Evolutionary conservation across 148 eudicot genomes (phyloP), one percentile per base, ranked within the genome.

Genomic region (Chenopodium album): DNA sequence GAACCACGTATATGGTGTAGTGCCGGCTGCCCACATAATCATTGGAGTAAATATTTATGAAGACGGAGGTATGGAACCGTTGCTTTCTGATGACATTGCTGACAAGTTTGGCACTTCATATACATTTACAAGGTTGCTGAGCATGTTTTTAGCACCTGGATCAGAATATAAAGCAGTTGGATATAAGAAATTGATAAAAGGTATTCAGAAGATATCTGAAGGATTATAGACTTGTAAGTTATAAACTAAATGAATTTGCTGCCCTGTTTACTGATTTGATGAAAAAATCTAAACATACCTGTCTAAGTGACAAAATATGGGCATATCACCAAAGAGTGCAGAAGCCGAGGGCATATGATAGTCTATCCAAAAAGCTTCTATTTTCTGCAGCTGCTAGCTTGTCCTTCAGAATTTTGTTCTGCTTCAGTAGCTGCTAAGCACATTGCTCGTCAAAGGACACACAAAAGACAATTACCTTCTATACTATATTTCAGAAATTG

Each of bases 371-470:
- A 64, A 86, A 64, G 78, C 88, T 78, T 50, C 52, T 29, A 32
- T 80, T 84, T 79, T 88, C 85, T 75, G 82, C 83, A 56, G 83
- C 83, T 76, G 78, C 78, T 75, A 85, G 76, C 77, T 84, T 88
- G 85, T 82, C 84, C 84, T 81, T 85, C 50, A 88, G 89, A 79
- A 29, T 73, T 77, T 78, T 81, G 78, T 88, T 92, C 80, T 90
- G 87, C 82, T 81, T 88, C 87, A 79, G 77, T 72, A 92, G 87
- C 92, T 90, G 87, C 63, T 47, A 68, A 64, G 67, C 28, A 14
- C 64, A 37, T 26, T 4, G 20, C 46, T 44, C 19, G 9, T 31
- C 75, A 50, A 81, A 67, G 26, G 22, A 54, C 22, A 29, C 5
- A 14, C 76, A 56, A 29, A 68, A 62, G 31, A 65, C 68, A 71